A percentile compares a stretch with the other conserved stretches of the same genome.
Conservation (phyloP, 179 eudicot genomes). For the Camellia oleifera region DNA sequence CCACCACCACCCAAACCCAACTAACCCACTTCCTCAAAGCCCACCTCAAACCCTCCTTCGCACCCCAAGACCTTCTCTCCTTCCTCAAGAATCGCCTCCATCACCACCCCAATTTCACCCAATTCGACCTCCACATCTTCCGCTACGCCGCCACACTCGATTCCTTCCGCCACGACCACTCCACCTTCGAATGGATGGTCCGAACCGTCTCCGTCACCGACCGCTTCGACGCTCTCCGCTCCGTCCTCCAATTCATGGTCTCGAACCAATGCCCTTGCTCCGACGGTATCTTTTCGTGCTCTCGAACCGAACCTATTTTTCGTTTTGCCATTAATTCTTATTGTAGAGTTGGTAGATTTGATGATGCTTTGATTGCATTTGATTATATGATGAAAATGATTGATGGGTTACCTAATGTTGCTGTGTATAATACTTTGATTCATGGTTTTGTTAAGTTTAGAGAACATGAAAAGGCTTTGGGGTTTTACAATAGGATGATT, state of each 20-base stretch:
- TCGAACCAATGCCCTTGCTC: slow-evolving; percentile 87
- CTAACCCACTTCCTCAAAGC: slow-evolving; percentile 48
- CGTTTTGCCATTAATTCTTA: slow-evolving; percentile 69
- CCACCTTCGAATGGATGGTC: slow-evolving; percentile 77
- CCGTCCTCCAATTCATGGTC: slow-evolving; percentile 51
- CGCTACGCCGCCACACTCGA: slow-evolving; percentile 67
- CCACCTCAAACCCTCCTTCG: slow-evolving; percentile 60
- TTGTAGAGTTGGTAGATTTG: slow-evolving; percentile 57
- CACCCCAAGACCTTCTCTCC: slow-evolving; percentile 56
- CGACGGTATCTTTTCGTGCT: slow-evolving; percentile 86
- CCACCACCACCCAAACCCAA: slow-evolving; percentile 45
- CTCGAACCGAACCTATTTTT: slow-evolving; percentile 69
- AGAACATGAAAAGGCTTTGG: slow-evolving; percentile 46
- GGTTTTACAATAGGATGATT: slow-evolving; percentile 54
- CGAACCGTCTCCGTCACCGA: slow-evolving; percentile 67
- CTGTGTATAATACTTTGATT: slow-evolving; percentile 68
- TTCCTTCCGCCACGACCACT: slow-evolving; percentile 82
- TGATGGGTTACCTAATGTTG: slow-evolving; percentile 80
- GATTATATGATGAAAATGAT: slow-evolving; percentile 62
- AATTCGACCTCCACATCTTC: slow-evolving; percentile 79
- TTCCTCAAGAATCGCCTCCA: slow-evolving; percentile 77
- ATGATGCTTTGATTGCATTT: slow-evolving; percentile 63
- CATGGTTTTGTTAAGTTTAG: slow-evolving; percentile 71
- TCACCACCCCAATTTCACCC: slow-evolving; percentile 74
- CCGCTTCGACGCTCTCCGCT: slow-evolving; percentile 55